Evolutionary conservation across 2,329 filamentous ascomycete genomes (phyloP), one percentile per base, ranked within the genome.

Genomic region (Cercospora berteroae): DNA sequence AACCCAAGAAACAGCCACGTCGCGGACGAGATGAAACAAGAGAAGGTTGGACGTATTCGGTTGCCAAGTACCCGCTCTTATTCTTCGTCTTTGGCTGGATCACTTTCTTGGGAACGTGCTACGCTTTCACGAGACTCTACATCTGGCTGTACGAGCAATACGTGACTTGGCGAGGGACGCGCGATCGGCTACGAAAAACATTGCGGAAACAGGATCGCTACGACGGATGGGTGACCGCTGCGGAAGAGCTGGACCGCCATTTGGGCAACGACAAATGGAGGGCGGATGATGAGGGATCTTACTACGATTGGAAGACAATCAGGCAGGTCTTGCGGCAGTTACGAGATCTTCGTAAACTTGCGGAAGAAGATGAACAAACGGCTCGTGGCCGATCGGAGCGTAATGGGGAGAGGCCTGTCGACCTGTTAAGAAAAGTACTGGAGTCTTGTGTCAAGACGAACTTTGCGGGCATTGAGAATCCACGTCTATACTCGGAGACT

Each of bases 401-500:
- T 18, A 64, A 69, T 18, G 77, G 80, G 8, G 77, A 81, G 60
- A 82, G 85, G 67, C 85, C 89, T 0, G 83, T 93, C 2, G 90
- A 94, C 70, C 92, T 95, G 64, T 83, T 99, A 64, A 90, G 89
- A 69, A 85, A 86, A 0, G 80, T 98, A 67, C 83, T 96, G 20
- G 93, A 97, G 81, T 92, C 92, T 13, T 98, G 94, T 77, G 90
- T 97, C 74, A 99, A 97, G 85, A 96, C 94, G 80, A 98, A 99
- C 77, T 99, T 98, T 80, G 93, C 92, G 18, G 95, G 95, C 0
- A 89, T 97, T 13, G 95, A 99, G 79, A 98, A 97, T 74, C 89
- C 94, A 9, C 87, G 93, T 64, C 81, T 99, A n/a, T 99, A 99
- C 78, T 96, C 92, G 74, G 94, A 98, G 81, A 96, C 94, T 3